These are phyloP conservation scores for Spinacia oleracea DNA, from an alignment of 179 eudicot species.

Conservation along the genomic window DNA sequence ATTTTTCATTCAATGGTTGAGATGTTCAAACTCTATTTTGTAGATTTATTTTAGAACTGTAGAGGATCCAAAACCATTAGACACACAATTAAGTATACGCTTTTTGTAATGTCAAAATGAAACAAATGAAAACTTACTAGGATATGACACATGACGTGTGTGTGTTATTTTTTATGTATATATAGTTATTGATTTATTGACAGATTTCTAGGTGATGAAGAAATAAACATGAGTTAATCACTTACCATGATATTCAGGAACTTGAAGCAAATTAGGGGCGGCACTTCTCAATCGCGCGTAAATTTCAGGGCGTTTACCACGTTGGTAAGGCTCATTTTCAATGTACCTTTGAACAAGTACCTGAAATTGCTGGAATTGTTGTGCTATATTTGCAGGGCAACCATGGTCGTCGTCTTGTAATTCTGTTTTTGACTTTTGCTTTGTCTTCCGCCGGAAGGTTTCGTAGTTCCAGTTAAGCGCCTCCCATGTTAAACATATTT, in stretches of 20 bases:
- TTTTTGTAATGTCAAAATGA: too few species aligned
- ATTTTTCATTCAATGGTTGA: too few species aligned
- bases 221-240: background rate
- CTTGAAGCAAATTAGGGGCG: conserved; percentile 83
- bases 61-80: too few species aligned
- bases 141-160: too few species aligned
- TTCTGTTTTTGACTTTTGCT: conserved; percentile 42
- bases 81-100: too few species aligned
- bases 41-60: too few species aligned
- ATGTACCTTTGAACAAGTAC: conserved; percentile 76
- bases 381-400: conserved; percentile 83
- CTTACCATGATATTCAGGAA: conserved; percentile 88
- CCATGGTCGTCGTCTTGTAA: conserved; percentile 51
- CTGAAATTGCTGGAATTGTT: conserved; percentile 83
- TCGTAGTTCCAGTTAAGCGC: conserved; percentile 86
- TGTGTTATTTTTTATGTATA: too few species aligned
- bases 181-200: too few species aligned
- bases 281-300: conserved; percentile 66
- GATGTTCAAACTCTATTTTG: too few species aligned
- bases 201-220: too few species aligned
- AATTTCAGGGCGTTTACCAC: conserved; percentile 75
- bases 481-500: conserved; percentile 89
- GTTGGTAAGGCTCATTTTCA: conserved; percentile 86
- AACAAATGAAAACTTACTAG: too few species aligned
- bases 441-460: conserved; percentile 63